A percentile compares a stretch with the other conserved stretches of the same genome.
These are phyloP conservation scores for Lactarius deliciosus DNA, from an alignment of 768 basidiomycete genomes.

Conservation along the genomic window DNA sequence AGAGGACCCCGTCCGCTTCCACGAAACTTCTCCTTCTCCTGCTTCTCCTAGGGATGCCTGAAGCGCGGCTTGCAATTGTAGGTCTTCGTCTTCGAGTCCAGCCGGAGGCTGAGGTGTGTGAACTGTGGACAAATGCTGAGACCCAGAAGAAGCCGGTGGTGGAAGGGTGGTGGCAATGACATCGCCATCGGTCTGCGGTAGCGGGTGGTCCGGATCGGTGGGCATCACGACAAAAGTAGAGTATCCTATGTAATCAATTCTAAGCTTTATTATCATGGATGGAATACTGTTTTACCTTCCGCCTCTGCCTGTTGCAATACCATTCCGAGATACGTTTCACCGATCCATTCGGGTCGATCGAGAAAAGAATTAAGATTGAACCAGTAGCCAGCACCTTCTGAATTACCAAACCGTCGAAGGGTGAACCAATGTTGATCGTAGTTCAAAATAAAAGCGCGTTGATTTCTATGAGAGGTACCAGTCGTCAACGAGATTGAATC, in stretches of 20 bases:
- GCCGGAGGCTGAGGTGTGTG: conserved; percentile 7
- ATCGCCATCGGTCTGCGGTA: conserved; percentile 71
- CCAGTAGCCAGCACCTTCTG: conserved; percentile 67
- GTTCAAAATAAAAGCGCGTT: conserved; percentile 87
- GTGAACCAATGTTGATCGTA: conserved; percentile 89
- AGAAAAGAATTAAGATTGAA: conserved; percentile 86
- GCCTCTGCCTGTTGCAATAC: conserved; percentile 82
- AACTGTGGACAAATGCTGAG: conserved; percentile 23
- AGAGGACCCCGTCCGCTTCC: conserved; percentile 7
- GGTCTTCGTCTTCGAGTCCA: conserved; percentile 78
- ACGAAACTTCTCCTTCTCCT: not conserved
- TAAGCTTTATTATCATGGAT: not conserved
- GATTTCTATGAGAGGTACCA: conserved; percentile 48
- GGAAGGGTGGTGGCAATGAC: conserved; percentile 63
- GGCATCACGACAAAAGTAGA: conserved; percentile 77
- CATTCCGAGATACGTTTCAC: conserved; percentile 81
- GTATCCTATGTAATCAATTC: conserved; percentile 53
- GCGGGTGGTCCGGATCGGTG: conserved; percentile 53
- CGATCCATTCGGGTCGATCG: conserved; percentile 73
- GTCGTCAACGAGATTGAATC: conserved; percentile 16
- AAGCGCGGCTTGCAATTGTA: conserved; percentile 82
- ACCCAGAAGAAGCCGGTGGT: conserved; percentile 45
- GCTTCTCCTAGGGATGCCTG: conserved; percentile 65
- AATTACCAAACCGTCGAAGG: conserved; percentile 71
- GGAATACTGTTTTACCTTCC: conserved; percentile 55